Evolutionary conservation across 225 moss, liverwort and hornwort genomes (phyloP).

Genomic region (Sphagnum contortum): DNA sequence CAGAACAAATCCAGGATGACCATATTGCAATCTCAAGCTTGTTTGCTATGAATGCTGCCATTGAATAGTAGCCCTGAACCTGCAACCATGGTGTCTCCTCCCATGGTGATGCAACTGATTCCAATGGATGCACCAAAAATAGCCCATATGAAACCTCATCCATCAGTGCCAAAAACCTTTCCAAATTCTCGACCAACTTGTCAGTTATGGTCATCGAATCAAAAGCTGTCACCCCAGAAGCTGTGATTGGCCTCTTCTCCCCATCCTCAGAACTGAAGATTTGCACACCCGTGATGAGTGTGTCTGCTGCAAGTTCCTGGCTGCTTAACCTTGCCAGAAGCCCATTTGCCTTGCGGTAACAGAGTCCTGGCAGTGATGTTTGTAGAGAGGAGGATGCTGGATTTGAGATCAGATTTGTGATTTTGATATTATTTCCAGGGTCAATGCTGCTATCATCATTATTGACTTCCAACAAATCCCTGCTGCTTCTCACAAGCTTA

Average conservation of each 20-base stretch:
- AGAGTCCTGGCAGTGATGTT: constrained; percentile 44
- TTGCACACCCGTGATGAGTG: constrained; percentile 39
- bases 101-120: constrained; percentile 55
- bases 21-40: constrained; percentile 77
- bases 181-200: constrained; percentile 36
- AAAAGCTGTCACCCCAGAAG: constrained; percentile 11
- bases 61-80: constrained; percentile 72
- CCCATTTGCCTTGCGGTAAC: constrained; percentile 68
- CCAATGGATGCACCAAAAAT: constrained; percentile 52
- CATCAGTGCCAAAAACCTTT: constrained; percentile 60
- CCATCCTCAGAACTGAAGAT: constrained; percentile 72
- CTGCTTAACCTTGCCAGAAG: constrained; percentile 51
- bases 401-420: no score
- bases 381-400: no score
- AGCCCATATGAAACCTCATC: constrained; percentile 58
- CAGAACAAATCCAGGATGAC: constrained; percentile 59
- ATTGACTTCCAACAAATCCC: no score
- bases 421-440: no score
- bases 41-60: constrained; percentile 74
- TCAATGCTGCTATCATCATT: no score
- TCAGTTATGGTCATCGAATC: constrained; percentile 47
- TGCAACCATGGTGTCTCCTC: constrained; percentile 82
- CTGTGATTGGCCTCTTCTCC: constrained; percentile 23
- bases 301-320: constrained; percentile 40
- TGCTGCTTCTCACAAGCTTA: no score